Base-by-base conservation (phyloP, 1,139 yeast species). In the Sugiyamaella grinbergsii region DNA sequence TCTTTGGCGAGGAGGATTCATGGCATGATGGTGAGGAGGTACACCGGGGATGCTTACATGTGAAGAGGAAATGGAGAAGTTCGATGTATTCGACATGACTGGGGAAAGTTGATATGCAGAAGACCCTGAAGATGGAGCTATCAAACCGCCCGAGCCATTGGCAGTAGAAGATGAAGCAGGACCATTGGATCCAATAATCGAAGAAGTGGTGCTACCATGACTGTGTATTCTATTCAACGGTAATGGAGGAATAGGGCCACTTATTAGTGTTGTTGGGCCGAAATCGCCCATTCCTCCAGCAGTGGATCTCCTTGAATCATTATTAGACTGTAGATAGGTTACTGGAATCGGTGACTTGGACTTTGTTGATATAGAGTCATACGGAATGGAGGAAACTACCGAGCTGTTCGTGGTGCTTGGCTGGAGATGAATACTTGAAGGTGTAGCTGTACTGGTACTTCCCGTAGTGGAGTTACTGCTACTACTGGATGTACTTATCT, bases 181-280 rank as follows among this genome's bases (percentile, higher is more conserved):
- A 24, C 24, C 32, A 8, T 15, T 11, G 37, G 46, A 38, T 24
- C 38, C 28, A 28, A 11, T 19, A 31, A 28, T 22, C 24, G 33
- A 38, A 47, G 49, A 47, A 31, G 22, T 36, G n/a, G 26, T 28
- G 32, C 42, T 48, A 39, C 38, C 52, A n/a, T 33, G 22, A 33
- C 43, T 46, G 37, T 47, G 52, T 15, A 52, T 44, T 36, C 60
- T 20, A 11, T 32, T 50, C 13, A 55, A 54, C 4, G 66, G 66
- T 40, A 62, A 47, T 5, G 66, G 64, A 1, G 66, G 66, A 23
- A 62, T 62, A 4, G 66, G 66, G 6, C 60, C 62, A 16, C 62
- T 56, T 24, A 62, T 62, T 20, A 56, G 47, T n/a, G 62, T 51
- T 10, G 57, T 47, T 1, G 63, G 64, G 20, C 55, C 57, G 45